A percentile compares a stretch with the other conserved stretches of the same genome.
Conservation (phyloP, 2,329 filamentous ascomycete genomes). For the Pestalotiopsis fici region DNA sequence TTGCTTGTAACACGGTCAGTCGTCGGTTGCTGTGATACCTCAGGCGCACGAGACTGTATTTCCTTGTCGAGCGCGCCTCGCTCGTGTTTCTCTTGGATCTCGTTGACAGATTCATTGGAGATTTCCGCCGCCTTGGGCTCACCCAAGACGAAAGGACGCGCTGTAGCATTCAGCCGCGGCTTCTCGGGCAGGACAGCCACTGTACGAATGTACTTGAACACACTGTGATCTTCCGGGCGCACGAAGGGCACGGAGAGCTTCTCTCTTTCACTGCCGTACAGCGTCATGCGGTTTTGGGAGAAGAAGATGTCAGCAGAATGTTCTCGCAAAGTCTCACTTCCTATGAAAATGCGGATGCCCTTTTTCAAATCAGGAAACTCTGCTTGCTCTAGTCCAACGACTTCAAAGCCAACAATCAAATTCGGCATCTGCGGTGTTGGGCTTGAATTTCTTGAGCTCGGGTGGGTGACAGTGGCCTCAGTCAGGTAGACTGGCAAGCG, state of each 20-base stretch:
- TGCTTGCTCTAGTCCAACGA: slow-evolving; percentile 60
- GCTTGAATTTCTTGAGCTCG: slow-evolving; percentile 70
- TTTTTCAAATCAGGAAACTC: slow-evolving; percentile 54
- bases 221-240: slow-evolving; percentile 80
- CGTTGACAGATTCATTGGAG: slow-evolving; percentile 16
- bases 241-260: slow-evolving; percentile 91
- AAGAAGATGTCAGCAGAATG: slow-evolving; percentile 91
- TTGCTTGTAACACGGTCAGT: slow-evolving; percentile 29
- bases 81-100: slow-evolving; percentile 25
- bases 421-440: slow-evolving; percentile 79
- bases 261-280: slow-evolving; percentile 84
- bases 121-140: slow-evolving; percentile 29
- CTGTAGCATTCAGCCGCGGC: slow-evolving; percentile 57
- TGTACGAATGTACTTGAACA: slow-evolving; percentile 78
- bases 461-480: slow-evolving; percentile 80
- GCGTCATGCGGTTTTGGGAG: slow-evolving; percentile 84
- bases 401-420: slow-evolving; percentile 77
- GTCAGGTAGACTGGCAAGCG: slow-evolving; percentile 85
- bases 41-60: slow-evolving; percentile 35
- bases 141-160: slow-evolving; percentile 43
- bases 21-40: slow-evolving; percentile 32
- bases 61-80: slow-evolving; percentile 35
- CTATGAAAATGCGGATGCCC: slow-evolving; percentile 81
- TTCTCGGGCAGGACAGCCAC: slow-evolving; percentile 55
- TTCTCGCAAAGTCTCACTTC: slow-evolving; percentile 81